Evolutionary conservation across 2,329 filamentous ascomycete species (phyloP), one percentile per base, ranked within the genome.

Genomic region (Pestalotiopsis sp.): DNA sequence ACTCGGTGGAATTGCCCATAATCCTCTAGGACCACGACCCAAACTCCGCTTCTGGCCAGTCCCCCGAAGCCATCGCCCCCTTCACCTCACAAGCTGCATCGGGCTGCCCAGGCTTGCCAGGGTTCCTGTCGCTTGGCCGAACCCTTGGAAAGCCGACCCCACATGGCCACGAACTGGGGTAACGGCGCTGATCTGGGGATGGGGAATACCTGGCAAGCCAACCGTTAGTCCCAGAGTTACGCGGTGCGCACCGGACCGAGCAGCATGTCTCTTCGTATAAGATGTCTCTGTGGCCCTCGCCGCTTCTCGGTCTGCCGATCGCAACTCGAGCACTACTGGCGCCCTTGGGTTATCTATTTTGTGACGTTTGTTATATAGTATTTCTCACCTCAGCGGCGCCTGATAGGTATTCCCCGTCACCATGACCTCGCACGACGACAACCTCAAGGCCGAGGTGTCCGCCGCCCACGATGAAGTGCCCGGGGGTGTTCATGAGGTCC

Each of bases 401-500:
- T n/a, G 57, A 38, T 38, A 49, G 61, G 39, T 41, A 17, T 49
- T 11, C 13, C 13, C 12, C 2, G 25, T 58, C 69, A 68, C 57
- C 57, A 75, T 72, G 72, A 66, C 71, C 39, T 52, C 69, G 7
- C 58, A 25, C 20, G 70, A 56, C 60, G 69, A 70, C 23, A 59
- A 71, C 52, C 69, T 73, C 61, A 74, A 74, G 39, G 71, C 68
- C 13, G 65, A 66, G 45, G 71, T 72, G 61, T 73, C 72, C 1
- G 23, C 71, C 52, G 60, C 68, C 13, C 73, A 75, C 20, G 76
- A 75, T 70, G 77, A 77, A 27, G 70, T 68, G 14, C 70, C 65
- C 41, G 76, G 75, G 14, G 69, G 74, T 60, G 75, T 77, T 20
- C 77, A 71, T 57, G 73, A 81, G 67, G 75, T 82, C 39, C 77